phyloP scores from a whole-genome alignment of 108 stramenopile genomes.

The Pseudonitzschia pungens region DNA sequence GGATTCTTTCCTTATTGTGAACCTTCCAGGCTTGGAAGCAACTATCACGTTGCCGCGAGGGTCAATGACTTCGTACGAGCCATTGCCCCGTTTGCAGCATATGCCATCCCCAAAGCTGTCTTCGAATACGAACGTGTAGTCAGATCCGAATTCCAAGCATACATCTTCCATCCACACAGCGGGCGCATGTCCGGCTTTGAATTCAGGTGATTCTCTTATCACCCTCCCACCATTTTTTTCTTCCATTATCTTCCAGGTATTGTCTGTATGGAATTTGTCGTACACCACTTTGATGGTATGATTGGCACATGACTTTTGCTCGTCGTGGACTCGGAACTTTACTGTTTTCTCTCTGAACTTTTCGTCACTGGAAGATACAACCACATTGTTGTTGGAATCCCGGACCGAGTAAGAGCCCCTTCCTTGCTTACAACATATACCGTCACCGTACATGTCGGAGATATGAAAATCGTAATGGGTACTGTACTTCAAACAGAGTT shows the following conservation, averaged over 20 bases:
- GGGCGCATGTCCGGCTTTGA: not conserved
- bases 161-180: not conserved
- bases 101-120: not conserved
- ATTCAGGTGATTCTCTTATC: no score
- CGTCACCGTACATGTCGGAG: not conserved
- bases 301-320: no score
- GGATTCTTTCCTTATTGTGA: not conserved
- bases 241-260: not conserved
- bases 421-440: not conserved
- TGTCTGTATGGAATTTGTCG: not conserved
- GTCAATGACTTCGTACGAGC: not conserved
- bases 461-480: not conserved
- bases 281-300: no score
- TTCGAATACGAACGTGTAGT: no score
- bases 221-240: not conserved
- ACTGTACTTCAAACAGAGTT: not conserved
- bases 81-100: not conserved
- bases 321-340: not conserved
- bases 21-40: not conserved
- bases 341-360: not conserved
- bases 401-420: not conserved
- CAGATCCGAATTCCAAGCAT: no score
- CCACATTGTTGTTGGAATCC: no score
- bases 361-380: not conserved
- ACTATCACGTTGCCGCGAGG: not conserved